phyloP scores from a whole-genome alignment of 2,329 filamentous ascomycete genomes.

The Grosmannia huntii region DNA sequence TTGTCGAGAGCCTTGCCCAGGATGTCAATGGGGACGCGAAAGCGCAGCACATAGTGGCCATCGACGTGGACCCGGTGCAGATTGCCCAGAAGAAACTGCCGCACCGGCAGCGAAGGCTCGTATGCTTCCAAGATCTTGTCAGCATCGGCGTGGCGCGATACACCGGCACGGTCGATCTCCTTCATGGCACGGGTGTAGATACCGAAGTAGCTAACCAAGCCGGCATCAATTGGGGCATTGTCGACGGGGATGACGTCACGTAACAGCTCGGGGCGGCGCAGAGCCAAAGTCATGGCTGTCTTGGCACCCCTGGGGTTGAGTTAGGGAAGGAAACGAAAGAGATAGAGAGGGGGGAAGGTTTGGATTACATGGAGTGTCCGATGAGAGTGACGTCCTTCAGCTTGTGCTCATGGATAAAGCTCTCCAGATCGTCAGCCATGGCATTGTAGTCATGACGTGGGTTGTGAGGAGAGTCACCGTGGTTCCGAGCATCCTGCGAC shows the following conservation, averaged over 20 bases:
- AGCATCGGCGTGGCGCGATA: constrained; percentile 62
- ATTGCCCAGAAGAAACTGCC: constrained; percentile 88
- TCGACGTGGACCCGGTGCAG: constrained; percentile 41
- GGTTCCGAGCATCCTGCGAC: constrained; percentile 72
- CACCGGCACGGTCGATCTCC: constrained; percentile 55
- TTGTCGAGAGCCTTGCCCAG: constrained; percentile 56
- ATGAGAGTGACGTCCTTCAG: constrained; percentile 66
- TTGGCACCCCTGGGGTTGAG: constrained; percentile 61
- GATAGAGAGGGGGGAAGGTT: not conserved
- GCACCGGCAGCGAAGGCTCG: constrained; percentile 62
- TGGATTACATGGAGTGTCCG: constrained; percentile 73
- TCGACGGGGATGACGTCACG: constrained; percentile 71
- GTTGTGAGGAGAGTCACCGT: constrained; percentile 78
- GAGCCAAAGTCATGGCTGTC: constrained; percentile 75
- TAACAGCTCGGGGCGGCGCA: constrained; percentile 55
- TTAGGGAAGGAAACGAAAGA: not conserved
- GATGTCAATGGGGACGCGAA: constrained; percentile 65
- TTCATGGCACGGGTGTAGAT: constrained; percentile 79
- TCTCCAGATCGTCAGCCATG: constrained; percentile 72
- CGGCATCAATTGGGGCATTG: constrained; percentile 78
- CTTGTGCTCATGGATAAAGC: constrained; percentile 61
- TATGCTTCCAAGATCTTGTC: constrained; percentile 65
- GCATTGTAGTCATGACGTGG: constrained; percentile 63
- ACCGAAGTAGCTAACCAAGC: constrained; percentile 60
- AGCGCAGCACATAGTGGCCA: constrained; percentile 39